These are phyloP conservation scores for Nematocida parisii DNA, from an alignment of 371 early-diverging fungal genomes.

Conservation along the genomic window DNA sequence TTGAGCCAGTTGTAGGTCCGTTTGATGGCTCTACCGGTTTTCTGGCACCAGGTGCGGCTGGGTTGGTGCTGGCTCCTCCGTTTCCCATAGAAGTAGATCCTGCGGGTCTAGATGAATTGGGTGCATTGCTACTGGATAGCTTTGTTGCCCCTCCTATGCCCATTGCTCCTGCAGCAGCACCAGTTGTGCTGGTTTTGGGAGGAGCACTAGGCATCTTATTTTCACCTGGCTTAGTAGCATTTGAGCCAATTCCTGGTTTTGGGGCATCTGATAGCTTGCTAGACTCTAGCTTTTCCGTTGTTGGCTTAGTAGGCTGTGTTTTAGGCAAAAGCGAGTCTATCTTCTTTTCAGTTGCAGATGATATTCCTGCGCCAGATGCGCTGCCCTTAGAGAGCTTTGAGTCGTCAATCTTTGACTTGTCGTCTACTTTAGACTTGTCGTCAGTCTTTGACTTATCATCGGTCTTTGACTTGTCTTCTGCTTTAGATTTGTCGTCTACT, in stretches of 20 bases:
- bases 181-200: constrained; percentile 8
- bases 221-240: background rate
- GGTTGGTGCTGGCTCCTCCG: background rate
- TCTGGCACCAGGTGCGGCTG: background rate
- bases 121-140: constrained; percentile 4
- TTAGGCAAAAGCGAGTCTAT: constrained; percentile 16
- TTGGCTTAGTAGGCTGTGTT: constrained; percentile 19
- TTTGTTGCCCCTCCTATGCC: constrained; percentile 6
- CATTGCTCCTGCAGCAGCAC: background rate
- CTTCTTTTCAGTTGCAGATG: constrained; percentile 5
- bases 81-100: constrained; percentile 13
- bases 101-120: background rate
- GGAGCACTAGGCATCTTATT: background rate
- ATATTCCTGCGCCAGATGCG: background rate
- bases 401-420: constrained; percentile 4
- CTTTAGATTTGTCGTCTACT: background rate
- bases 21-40: background rate
- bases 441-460: constrained; percentile 17
- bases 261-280: constrained; percentile 16
- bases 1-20: constrained; percentile 18
- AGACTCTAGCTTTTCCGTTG: constrained; percentile 16
- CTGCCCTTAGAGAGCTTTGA: background rate
- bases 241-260: background rate
- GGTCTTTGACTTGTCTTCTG: background rate
- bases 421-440: background rate